Evolutionary conservation across 1,139 yeast species (phyloP).

Genomic region (Debaryomyces nepalensis): DNA sequence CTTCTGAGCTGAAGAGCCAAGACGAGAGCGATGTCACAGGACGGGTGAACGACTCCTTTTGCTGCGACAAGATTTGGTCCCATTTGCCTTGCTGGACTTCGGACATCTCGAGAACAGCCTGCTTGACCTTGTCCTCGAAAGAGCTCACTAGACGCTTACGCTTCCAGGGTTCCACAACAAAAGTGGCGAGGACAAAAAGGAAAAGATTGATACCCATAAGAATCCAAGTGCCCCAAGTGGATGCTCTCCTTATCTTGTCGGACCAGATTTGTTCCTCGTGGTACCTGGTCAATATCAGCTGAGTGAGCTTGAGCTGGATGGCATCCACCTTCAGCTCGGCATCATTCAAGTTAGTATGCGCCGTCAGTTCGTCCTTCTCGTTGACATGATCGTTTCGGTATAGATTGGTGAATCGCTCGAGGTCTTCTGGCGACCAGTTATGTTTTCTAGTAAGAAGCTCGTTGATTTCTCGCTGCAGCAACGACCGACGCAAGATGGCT

Average conservation of each 20-base stretch:
- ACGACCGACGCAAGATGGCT: constrained; percentile 68
- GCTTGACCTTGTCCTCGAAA: constrained; percentile 78
- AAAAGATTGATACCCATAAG: constrained; percentile 86
- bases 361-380: constrained; percentile 60
- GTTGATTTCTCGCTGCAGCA: constrained; percentile 84
- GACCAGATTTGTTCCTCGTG: constrained; percentile 99
- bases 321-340: constrained; percentile 74
- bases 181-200: constrained; percentile 78
- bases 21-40: constrained; percentile 8
- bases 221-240: constrained; percentile 96
- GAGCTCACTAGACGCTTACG: constrained; percentile 76
- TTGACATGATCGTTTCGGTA: constrained; percentile 82
- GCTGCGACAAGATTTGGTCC: constrained; percentile 18
- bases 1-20: constrained; percentile 5
- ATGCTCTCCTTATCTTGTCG: constrained; percentile 89
- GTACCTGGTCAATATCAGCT: constrained; percentile 82
- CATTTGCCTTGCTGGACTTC: constrained; percentile 23
- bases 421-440: constrained; percentile 75
- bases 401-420: constrained; percentile 81
- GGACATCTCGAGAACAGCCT: constrained; percentile 38
- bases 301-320: constrained; percentile 68
- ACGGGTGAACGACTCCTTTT: constrained; percentile 1
- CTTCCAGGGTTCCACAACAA: constrained; percentile 95
- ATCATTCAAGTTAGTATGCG: constrained; percentile 54
- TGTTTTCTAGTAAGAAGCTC: constrained; percentile 86